A percentile compares a stretch with the other conserved stretches of the same genome.
Conservation (phyloP, 371 early-diverging fungal genomes). For the Rhizopus sp. region DNA sequence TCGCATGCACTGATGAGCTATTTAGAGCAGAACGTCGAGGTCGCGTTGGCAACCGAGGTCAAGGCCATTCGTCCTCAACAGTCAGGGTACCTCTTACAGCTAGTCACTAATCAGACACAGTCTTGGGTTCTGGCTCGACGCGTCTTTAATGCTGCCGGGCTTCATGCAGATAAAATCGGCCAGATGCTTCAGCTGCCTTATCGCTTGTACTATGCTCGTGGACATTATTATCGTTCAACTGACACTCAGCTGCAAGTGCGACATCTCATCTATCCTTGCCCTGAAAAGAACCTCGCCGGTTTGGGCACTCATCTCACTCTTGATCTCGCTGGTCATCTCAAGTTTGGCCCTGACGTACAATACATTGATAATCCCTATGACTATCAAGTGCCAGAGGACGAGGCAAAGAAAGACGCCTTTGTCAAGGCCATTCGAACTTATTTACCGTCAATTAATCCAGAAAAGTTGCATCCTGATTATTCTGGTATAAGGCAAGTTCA, state of each 20-base stretch:
- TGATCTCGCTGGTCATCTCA: slow-evolving; percentile 74
- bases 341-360: slow-evolving; percentile 84
- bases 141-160: slow-evolving; percentile 83
- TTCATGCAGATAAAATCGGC: slow-evolving; percentile 71
- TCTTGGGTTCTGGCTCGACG: slow-evolving; percentile 51
- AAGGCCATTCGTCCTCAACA: slow-evolving; percentile 35
- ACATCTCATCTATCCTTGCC: slow-evolving; percentile 86
- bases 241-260: slow-evolving; percentile 39
- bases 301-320: slow-evolving; percentile 86
- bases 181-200: slow-evolving; percentile 49
- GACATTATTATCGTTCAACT: slow-evolving; percentile 65
- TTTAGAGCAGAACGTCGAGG: slow-evolving; percentile 57
- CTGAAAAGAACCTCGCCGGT: slow-evolving; percentile 69
- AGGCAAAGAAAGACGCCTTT: slow-evolving; percentile 44
- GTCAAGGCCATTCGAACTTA: slow-evolving; percentile 62
- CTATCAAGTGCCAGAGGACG: slow-evolving; percentile 57
- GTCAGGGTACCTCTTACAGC: slow-evolving; percentile 48
- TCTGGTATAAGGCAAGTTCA: slow-evolving; percentile 71
- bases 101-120: slow-evolving; percentile 43
- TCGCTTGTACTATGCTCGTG: slow-evolving; percentile 71
- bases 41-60: slow-evolving; percentile 57
- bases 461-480: slow-evolving; percentile 73
- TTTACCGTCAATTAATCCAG: slow-evolving; percentile 57
- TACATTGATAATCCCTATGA: slow-evolving; percentile 62
- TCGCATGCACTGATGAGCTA: slow-evolving; percentile 70